A percentile compares a stretch with the other conserved stretches of the same genome.
Conservation (phyloP, 2,329 filamentous ascomycete genomes). For the Diaporthe velutina region DNA sequence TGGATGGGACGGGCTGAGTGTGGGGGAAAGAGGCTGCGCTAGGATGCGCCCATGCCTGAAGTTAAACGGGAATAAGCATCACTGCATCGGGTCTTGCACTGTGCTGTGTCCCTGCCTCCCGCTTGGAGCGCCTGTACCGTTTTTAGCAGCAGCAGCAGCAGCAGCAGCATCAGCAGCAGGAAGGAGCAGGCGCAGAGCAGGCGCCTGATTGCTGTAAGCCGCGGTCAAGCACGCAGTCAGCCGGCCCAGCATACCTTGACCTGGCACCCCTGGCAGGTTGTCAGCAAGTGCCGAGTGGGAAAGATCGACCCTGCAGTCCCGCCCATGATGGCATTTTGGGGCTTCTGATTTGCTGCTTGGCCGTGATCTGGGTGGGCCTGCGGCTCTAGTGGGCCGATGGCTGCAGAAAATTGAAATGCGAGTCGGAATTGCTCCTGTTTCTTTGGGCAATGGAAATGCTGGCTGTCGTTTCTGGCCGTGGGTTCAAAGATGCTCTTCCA, state of each 20-base stretch:
- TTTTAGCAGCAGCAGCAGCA: constrained; percentile 6
- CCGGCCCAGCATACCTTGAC: neutral
- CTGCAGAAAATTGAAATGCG: constrained; percentile 30
- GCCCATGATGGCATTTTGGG: neutral
- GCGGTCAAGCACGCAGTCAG: constrained; percentile 22
- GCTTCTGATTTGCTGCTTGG: constrained; percentile 26
- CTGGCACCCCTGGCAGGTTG: constrained; percentile 5
- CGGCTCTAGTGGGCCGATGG: constrained; percentile 29
- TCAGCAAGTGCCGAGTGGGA: constrained; percentile 38
- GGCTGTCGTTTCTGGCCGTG: neutral
- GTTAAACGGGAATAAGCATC: constrained; percentile 36
- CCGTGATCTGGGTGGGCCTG: neutral
- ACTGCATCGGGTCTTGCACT: constrained; percentile 1
- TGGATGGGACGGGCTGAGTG: neutral
- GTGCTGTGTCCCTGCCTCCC: constrained; percentile 1
- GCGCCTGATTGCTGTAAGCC: neutral
- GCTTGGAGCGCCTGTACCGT: constrained; percentile 27
- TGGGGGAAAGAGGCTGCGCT: constrained; percentile 7
- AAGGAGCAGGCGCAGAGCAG: neutral
- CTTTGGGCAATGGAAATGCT: neutral
- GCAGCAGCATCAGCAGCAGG: neutral
- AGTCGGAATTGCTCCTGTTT: constrained; percentile 18
- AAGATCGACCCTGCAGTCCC: constrained; percentile 39
- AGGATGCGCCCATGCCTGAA: constrained; percentile 17
- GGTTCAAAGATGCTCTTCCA: neutral